Base-by-base conservation (phyloP, 768 basidiomycete species). In the Porphyrellus cyaneotinctus region DNA sequence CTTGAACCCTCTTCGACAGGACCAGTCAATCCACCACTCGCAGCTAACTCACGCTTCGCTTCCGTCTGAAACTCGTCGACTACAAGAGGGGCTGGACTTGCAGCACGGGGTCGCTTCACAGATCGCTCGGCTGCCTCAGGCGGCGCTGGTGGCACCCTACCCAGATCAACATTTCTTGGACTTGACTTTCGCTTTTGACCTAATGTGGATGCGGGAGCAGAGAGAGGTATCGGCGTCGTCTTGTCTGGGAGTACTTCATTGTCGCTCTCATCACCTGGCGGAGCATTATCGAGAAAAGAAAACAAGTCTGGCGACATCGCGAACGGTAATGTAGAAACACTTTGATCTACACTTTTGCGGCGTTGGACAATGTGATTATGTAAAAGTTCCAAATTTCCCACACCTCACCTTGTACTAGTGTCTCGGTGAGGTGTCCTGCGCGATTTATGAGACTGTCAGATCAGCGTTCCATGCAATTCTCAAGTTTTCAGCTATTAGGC, bases 21-120 rank as follows among this genome's bases (percentile, higher is more conserved):
- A 12, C 86, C 91, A 10, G 85, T 89, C 60, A 98, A 72, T 6
- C 95, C 95, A 43, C 89, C 90, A 60, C 87, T 91, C 2, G 88
- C 89, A 20, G 86, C 88, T 52, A 97, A 84, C 68, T 97, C 93
- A 43, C 94, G 83, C 69, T 91, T 92, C 1, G 91, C 93, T 62
- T 95, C 91, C 1, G 88, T 92, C 71, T 95, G 91, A 65, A 97
- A 93, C 58, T 95, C 94, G 70, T 98, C 95, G 12, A 95, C 79
- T 8, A 92, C 85, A 0, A 91, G 77, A 9, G 93, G 90, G 48
- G 79, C 78, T 6, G 85, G 84, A 3, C 84, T 78, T 0, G 74
- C 75, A n/a, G 83, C 56, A 35, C 87, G 77, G 5, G 77, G 68
- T 63, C 79, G 84, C 70, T 92, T 92, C 1, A 70, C 60, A 3